Evolutionary conservation across 2,329 filamentous ascomycete species (phyloP), one percentile per base, ranked within the genome.

Genomic region (Fusarium algeriense): DNA sequence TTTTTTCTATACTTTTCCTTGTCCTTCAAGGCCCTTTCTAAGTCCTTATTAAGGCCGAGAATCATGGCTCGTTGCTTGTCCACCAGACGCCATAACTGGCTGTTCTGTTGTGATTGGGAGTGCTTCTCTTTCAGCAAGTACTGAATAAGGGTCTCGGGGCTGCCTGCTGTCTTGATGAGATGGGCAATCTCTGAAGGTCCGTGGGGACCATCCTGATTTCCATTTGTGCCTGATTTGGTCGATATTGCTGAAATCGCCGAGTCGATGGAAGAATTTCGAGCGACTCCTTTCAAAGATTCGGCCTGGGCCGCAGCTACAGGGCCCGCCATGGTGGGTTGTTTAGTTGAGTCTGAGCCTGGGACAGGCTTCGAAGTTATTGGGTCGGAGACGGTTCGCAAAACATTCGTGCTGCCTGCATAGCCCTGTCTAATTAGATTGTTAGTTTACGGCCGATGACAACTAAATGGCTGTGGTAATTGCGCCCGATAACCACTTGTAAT

Each of bases 21-120:
- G 74, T 98, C 96, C 79, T 97, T 97, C 71, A 97, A 81, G 2
- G 95, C 91, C 56, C 93, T 90, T 81, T 98, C 95, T 15, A 99
- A 85, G 79, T 99, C 96, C 80, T 96, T 97, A 78, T 98, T 98
- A 69, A 99, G 86, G 11, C 95, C 95, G 23, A 97, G 82, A 59
- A 99, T 94, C 90, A 99, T 95, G 19, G 94, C 90, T 69, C 95
- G 88, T 81, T 99, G 96, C 83, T 99, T 98, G 80, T 98, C 95
- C 53, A 99, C 94, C 49, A 99, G 84, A 54, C 94, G 91, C 96
- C 96, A 99, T 76, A 99, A 83, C 80, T 99, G 95, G 20, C 91
- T 86, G 79, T 98, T 98, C 78, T 98, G 96, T 73, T 93, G 92
- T 8, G 93, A 89, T 59, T 94, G 92, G 52, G 93, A 92, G 70